Evolutionary conservation across 2,329 filamentous ascomycete species (phyloP).

Genomic region (Hortaea sp.): DNA sequence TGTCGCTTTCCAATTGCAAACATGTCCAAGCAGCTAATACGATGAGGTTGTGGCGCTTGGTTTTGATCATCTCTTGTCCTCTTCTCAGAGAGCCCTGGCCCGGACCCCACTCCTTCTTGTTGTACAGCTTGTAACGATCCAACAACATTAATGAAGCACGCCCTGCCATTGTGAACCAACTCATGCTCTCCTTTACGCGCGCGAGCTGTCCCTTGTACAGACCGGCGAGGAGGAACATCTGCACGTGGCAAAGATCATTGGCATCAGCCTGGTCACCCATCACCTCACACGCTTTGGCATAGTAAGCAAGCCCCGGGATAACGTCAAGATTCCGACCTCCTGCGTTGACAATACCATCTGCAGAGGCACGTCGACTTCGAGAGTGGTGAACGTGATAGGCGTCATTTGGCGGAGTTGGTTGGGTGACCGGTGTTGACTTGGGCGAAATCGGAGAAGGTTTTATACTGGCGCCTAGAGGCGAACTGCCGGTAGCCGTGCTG

Average conservation of each 20-base stretch:
- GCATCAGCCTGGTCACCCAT: conserved; percentile 71
- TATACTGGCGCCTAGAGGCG: conserved; percentile 20
- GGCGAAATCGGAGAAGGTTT: conserved; percentile 31
- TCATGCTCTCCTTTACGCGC: conserved; percentile 76
- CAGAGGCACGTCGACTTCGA: conserved; percentile 22
- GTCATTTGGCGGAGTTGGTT: conserved; percentile 22
- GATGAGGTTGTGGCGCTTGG: conserved; percentile 31
- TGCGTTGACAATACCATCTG: conserved; percentile 13
- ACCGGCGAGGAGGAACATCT: conserved; percentile 73
- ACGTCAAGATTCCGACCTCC: conserved; percentile 51
- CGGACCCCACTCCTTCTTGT: conserved; percentile 20
- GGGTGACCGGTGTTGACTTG: conserved; percentile 23
- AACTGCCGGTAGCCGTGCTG: conserved; percentile 13
- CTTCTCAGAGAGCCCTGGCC: conserved; percentile 13
- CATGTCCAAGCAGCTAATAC: conserved; percentile 82
- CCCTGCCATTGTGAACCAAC: conserved; percentile 54
- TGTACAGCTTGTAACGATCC: conserved; percentile 50
- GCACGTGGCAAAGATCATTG: conserved; percentile 71
- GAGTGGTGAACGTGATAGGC: conserved; percentile 11
- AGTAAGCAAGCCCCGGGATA: conserved; percentile 84
- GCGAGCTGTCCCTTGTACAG: conserved; percentile 84
- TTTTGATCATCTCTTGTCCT: conserved; percentile 19
- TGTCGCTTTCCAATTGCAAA: conserved; percentile 86
- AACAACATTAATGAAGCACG: conserved; percentile 61
- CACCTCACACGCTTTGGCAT: conserved; percentile 76